Base-by-base conservation (phyloP, 257 asterid genomes). In the Penstemon newberryi region DNA sequence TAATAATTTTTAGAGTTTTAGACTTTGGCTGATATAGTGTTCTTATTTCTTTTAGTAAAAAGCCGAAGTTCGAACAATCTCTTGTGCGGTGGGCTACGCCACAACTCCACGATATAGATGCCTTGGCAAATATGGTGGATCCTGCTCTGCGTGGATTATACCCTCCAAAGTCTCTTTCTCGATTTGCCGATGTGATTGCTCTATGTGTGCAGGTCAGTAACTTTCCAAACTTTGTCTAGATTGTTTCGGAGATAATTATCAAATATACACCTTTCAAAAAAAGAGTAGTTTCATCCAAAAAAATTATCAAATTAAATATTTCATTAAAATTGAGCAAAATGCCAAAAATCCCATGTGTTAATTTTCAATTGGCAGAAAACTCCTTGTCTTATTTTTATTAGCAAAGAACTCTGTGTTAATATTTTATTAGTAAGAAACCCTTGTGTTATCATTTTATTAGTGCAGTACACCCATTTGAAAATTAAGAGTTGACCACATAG, bases 41-140 rank as follows among this genome's bases (percentile, higher is more conserved):
- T 49, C 46, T 13, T 60, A 33, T 40, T 73, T n/a, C 33, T 25
- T 25, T 25, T 25, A 33, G 56, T 56, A 41, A 45, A 57, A 53
- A 41, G 72, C 75, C 86, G 80, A 74, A 79, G 86, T 41, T 40
- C 7, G 88, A 86, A 71, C 89, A 82, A 46, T 63, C 71, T 37
- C 79, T 86, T 45, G 89, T 70, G 19, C 77, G 75, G 56, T 86
- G 92, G 89, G 87, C 92, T 5, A 47, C 86, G 6, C 89, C 89
- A 0, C 87, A 79, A 67, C 89, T 85, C 56, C 87, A 83, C 71
- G 91, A 85, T 63, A 78, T 77, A 10, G 91, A 85, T 70, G 85
- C 84, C 60, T 68, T 86, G 75, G 78, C 67, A n/a, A 73, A 56
- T 62, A 81, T 81, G 78, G 92, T 71, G 39, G 92, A 86, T 69